Conservation (phyloP, 306 rosid species). For the Acacia melanoxylon region DNA sequence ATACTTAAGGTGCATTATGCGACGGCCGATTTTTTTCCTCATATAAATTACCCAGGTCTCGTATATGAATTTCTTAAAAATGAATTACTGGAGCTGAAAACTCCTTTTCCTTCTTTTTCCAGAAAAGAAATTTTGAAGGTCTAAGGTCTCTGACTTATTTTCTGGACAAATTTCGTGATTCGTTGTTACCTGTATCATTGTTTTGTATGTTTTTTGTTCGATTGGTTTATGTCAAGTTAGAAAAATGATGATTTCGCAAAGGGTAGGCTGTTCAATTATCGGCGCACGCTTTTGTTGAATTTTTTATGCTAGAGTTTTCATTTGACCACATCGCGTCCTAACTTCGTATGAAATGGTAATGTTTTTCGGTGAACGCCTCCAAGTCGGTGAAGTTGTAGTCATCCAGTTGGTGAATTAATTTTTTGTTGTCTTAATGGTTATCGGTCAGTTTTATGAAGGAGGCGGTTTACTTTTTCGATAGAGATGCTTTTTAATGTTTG, state of each 20-base stretch:
- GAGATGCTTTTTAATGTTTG: slow-evolving; percentile 1
- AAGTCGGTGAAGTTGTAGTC: slow-evolving; percentile 7
- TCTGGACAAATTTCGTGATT: not conserved
- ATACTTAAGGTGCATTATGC: slow-evolving; percentile 6
- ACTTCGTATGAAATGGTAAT: not conserved
- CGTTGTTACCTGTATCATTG: not conserved
- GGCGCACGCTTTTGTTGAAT: slow-evolving; percentile 31
- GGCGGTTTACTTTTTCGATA: not conserved
- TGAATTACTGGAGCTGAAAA: not conserved
- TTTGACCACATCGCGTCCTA: slow-evolving; percentile 21
- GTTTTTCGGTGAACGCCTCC: not conserved
- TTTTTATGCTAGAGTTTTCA: not conserved
- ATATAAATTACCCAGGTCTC: not conserved
- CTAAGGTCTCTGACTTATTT: not conserved
- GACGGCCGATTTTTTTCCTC: not conserved
- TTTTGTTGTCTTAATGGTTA: slow-evolving; percentile 13
- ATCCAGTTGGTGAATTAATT: slow-evolving; percentile 21
- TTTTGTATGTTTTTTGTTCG: not conserved
- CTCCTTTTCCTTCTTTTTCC: not conserved
- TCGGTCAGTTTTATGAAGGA: not conserved
- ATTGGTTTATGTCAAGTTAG: slow-evolving; percentile 11
- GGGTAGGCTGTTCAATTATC: slow-evolving; percentile 30
- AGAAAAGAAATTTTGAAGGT: not conserved
- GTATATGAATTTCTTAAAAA: not conserved
- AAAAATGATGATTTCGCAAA: slow-evolving; percentile 7